Percentiles rank a stretch among this genome's conserved stretches.
These are phyloP conservation scores for Xylaria multiplex DNA, from an alignment of 2,329 filamentous ascomycete genomes.

Conservation along the genomic window DNA sequence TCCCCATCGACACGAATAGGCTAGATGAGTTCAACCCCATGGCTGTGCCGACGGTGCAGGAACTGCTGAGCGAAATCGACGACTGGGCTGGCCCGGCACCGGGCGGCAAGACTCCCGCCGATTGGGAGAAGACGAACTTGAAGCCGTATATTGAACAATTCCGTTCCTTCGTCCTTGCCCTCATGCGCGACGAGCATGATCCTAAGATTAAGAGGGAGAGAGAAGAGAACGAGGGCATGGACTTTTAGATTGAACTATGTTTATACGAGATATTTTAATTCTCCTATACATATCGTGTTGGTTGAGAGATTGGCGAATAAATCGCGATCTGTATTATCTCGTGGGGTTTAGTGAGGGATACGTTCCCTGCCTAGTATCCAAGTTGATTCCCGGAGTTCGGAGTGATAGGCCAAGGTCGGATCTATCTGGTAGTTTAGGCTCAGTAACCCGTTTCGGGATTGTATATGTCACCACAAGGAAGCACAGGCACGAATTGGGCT, in stretches of 20 bases:
- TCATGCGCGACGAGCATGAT: constrained; percentile 80
- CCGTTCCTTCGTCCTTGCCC: constrained; percentile 77
- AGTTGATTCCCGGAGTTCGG: constrained; percentile 13
- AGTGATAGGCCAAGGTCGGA: background rate
- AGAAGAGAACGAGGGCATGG: constrained; percentile 61
- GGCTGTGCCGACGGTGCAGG: constrained; percentile 86
- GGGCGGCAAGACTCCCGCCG: constrained; percentile 62
- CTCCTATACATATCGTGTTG: background rate
- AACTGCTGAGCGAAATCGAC: constrained; percentile 86
- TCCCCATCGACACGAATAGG: constrained; percentile 82
- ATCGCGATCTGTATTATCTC: background rate
- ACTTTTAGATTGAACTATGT: constrained; percentile 55
- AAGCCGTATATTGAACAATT: constrained; percentile 95
- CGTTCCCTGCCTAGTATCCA: too few relatives aligned
- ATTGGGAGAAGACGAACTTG: constrained; percentile 97
- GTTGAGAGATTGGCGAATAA: too few relatives aligned
- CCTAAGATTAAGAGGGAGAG: constrained; percentile 65
- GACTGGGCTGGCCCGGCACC: constrained; percentile 62
- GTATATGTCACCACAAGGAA: constrained; percentile 12
- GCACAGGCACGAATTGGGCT: background rate
- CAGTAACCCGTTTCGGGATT: background rate
- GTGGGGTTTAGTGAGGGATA: background rate
- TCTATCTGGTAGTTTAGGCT: background rate
- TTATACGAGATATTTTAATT: background rate
- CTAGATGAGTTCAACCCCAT: constrained; percentile 89